A percentile compares a stretch with the other conserved stretches of the same genome.
These are phyloP conservation scores for Fagus crenata DNA, from an alignment of 306 rosid species.

Conservation along the genomic window DNA sequence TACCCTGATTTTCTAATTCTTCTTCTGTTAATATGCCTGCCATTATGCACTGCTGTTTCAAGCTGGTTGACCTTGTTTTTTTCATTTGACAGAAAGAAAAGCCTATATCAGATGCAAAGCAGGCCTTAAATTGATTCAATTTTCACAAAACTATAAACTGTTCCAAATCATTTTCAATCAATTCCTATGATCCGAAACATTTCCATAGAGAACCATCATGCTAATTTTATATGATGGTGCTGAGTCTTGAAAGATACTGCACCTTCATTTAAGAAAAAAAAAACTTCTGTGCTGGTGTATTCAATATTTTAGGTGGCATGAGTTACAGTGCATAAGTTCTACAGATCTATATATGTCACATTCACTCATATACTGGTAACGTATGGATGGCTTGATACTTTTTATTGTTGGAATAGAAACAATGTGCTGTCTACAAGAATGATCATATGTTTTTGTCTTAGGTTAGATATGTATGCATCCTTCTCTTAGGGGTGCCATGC, in stretches of 20 bases:
- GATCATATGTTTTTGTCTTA: conserved; percentile 2
- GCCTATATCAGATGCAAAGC: background rate
- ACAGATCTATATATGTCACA: conserved; percentile 4
- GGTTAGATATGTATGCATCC: conserved; percentile 12
- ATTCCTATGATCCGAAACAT: background rate
- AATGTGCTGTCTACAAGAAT: conserved; percentile 1
- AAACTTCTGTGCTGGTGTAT: background rate
- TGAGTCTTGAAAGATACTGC: background rate
- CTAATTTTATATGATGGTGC: background rate
- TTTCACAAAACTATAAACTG: background rate
- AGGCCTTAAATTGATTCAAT: background rate
- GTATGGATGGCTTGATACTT: conserved; percentile 17
- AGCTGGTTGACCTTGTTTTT: background rate
- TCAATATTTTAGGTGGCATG: background rate
- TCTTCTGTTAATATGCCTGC: no score
- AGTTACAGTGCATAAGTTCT: background rate
- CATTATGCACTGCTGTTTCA: background rate
- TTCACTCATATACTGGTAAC: background rate
- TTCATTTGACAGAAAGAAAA: background rate
- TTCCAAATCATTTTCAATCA: background rate
- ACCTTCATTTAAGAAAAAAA: background rate
- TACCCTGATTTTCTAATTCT: background rate
- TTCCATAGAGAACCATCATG: background rate
- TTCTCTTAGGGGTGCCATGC: conserved; percentile 3
- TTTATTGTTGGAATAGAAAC: conserved; percentile 11